Conservation (phyloP, 2,329 filamentous ascomycete genomes). For the Juglanconis sp. region DNA sequence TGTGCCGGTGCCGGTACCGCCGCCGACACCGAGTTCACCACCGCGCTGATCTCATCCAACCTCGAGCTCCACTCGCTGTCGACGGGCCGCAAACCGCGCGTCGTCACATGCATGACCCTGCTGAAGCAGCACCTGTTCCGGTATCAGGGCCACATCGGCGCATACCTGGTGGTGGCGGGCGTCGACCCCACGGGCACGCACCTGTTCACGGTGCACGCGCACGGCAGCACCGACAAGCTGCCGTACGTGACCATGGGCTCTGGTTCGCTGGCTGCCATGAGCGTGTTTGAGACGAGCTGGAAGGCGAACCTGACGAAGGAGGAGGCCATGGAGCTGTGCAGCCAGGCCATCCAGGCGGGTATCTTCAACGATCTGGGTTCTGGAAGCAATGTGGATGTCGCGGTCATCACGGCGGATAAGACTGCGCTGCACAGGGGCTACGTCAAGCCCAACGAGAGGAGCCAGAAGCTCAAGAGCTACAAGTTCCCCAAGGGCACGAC, state of each 20-base stretch:
- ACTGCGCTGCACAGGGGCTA: slow-evolving; percentile 90
- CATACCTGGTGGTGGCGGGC: slow-evolving; percentile 94
- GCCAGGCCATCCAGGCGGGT: slow-evolving; percentile 89
- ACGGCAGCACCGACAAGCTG: slow-evolving; percentile 97
- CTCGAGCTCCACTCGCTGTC: slow-evolving; percentile 96
- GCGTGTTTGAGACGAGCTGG: slow-evolving; percentile 96
- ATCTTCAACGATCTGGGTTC: slow-evolving; percentile 98
- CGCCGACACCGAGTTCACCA: slow-evolving; percentile 98
- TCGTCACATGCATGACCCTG: slow-evolving; percentile 99
- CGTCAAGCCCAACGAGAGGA: slow-evolving; percentile 88
- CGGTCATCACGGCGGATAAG: slow-evolving; percentile 92
- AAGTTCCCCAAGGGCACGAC: slow-evolving; percentile 89
- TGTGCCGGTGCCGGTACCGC: slow-evolving; percentile 97
- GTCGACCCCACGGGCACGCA: slow-evolving; percentile 94
- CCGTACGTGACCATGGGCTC: slow-evolving; percentile 99
- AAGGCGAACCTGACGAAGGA: slow-evolving; percentile 72
- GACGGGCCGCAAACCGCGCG: slow-evolving; percentile 92
- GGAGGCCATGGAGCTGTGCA: slow-evolving; percentile 76
- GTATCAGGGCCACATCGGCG: slow-evolving; percentile 96
- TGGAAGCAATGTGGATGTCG: slow-evolving; percentile 95
- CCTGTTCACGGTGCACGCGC: slow-evolving; percentile 96
- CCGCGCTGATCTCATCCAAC: slow-evolving; percentile 95
- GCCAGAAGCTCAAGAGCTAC: slow-evolving; percentile 90
- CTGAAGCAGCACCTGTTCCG: slow-evolving; percentile 99
- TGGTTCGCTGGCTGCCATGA: slow-evolving; percentile 94